phyloP scores from a whole-genome alignment of 768 basidiomycete species.

The Strobilomyces echinocephalus region DNA sequence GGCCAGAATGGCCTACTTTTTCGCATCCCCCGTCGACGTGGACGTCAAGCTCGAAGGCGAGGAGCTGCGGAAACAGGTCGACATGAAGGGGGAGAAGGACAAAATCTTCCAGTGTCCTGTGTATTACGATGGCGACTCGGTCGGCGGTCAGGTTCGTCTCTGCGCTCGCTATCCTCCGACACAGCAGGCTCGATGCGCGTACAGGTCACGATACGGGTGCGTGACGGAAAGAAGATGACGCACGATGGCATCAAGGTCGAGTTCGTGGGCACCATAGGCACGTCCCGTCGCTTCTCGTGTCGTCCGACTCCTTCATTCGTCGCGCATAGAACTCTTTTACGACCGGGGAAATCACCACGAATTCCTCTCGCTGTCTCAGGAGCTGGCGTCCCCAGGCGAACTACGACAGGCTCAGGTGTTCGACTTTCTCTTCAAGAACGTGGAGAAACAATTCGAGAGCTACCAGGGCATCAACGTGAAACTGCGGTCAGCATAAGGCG shows the following conservation, averaged over 20 bases:
- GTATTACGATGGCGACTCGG: constrained; percentile 94
- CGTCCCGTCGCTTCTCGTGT: constrained; percentile 22
- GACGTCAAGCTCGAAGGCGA: constrained; percentile 87
- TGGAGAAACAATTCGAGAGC: constrained; percentile 98
- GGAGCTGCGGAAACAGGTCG: constrained; percentile 82
- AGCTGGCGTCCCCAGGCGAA: constrained; percentile 93
- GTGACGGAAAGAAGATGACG: constrained; percentile 90
- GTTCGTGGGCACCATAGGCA: constrained; percentile 93
- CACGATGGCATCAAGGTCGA: constrained; percentile 99
- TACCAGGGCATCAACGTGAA: constrained; percentile 99
- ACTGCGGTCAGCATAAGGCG: constrained; percentile 58
- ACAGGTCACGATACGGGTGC: constrained; percentile 80
- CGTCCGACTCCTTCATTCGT: background rate
- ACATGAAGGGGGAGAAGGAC: constrained; percentile 87
- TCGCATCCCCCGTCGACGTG: constrained; percentile 84
- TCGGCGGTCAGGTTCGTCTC: constrained; percentile 71
- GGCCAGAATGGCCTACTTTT: constrained; percentile 72
- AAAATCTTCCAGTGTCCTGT: constrained; percentile 81
- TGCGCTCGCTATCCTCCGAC: background rate
- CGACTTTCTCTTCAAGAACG: constrained; percentile 97
- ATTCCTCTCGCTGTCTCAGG: constrained; percentile 92
- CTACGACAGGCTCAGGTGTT: constrained; percentile 95
- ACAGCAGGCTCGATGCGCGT: background rate
- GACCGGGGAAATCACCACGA: constrained; percentile 98
- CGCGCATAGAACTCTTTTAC: constrained; percentile 71